A percentile compares a stretch with the other conserved stretches of the same genome.
Conservation (phyloP, 2,329 filamentous ascomycete species). For the Scedosporium apiospermum region DNA sequence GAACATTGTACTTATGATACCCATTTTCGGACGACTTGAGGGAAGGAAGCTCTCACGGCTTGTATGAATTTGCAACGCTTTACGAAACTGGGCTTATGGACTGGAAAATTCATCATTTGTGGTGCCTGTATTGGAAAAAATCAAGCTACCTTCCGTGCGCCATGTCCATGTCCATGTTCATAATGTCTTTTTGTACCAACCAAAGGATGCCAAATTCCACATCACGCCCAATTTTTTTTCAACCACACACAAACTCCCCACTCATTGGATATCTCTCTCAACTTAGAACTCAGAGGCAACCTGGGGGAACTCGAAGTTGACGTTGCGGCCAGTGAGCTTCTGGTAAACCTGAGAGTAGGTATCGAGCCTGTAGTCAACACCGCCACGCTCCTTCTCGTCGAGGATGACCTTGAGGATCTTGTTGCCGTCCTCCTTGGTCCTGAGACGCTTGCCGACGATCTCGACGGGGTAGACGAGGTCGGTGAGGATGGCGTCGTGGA, state of each 20-base stretch:
- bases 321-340: constrained; percentile 89
- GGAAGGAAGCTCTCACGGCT: not conserved
- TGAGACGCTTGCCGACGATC: constrained; percentile 98
- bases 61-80: not conserved
- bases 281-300: constrained; percentile 72
- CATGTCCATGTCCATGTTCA: not conserved
- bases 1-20: constrained; percentile 26
- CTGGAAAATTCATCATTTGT: constrained; percentile 11
- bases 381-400: constrained; percentile 99
- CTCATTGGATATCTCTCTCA: not conserved
- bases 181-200: constrained; percentile 22
- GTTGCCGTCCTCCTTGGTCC: constrained; percentile 97
- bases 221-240: constrained; percentile 10
- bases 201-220: constrained; percentile 26
- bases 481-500: constrained; percentile 95
- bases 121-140: constrained; percentile 10
- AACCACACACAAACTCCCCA: not conserved
- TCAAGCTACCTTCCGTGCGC: constrained; percentile 10
- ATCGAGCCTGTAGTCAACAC: constrained; percentile 98
- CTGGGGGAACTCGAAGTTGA: constrained; percentile 98
- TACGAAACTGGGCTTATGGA: constrained; percentile 14
- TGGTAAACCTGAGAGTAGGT: constrained; percentile 99
- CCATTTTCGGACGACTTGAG: constrained; percentile 14
- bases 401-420: constrained; percentile 99
- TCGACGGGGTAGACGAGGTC: constrained; percentile 99